Base-by-base conservation (phyloP, 1,139 yeast genomes). In the Arxiozyma heterogenica region DNA sequence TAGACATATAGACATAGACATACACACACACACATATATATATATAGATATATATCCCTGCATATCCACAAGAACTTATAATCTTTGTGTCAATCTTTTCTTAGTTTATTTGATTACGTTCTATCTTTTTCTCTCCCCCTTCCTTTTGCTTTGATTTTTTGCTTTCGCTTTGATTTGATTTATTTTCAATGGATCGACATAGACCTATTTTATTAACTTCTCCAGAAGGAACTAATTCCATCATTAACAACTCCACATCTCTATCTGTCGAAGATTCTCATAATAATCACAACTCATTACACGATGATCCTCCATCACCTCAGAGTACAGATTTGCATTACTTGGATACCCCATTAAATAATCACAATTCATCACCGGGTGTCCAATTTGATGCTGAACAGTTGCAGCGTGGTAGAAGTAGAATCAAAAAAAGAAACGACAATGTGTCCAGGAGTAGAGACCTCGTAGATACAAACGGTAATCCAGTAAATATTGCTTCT, bases 311-410 rank as follows among this genome's bases (percentile, higher is more conserved):
- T 9, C 18, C 34, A 44, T 44, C 47, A 1, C 47, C 47, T 12
- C 25, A 44, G 38, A 44, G 22, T 30, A 18, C 30, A 18, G 23
- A 20, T 18, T 12, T 18, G 4, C 47, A 38, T n/a, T 27, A 45
- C 15, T 30, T 38, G 9, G 47, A 45, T 7, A 38, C 23, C 21
- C 9, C 12, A 23, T 23, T 23, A 17, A 44, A n/a, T 11, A 11
- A 34, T 6, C 39, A 34, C 39, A 12, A 6, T 20, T 15, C 47
- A 1, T 20, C 30, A 12, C 50, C 43, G 41, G 53, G 61, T 12
- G 64, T 63, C 11, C 65, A 64, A 46, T 64, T 64, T 54, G 67
- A 64, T 55, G 50, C 63, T 17, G 65, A 60, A 41, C 64, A 62
- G 47, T 43, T 62, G 30, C 63, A 64, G 50, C 59, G 69, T 51